Base-by-base conservation (phyloP, 1,284 basidiomycete genomes). In the Afroboletus lepidellus region DNA sequence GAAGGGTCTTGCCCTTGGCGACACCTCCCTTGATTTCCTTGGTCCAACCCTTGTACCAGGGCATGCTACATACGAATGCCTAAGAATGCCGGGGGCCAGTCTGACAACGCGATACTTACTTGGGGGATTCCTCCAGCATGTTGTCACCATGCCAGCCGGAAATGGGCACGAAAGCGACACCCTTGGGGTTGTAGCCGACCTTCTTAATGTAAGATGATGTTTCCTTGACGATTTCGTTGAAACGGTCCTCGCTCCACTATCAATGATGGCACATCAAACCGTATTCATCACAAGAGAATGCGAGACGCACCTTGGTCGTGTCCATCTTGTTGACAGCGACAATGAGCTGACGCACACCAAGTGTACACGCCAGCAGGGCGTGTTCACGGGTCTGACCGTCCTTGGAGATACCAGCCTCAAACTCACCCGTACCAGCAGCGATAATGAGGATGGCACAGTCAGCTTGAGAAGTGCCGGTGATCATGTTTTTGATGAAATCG, bases 401-500 rank as follows among this genome's bases (percentile, higher is more conserved):
- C 88, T 99, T 99, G 79, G 96, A 98, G 85, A 99, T 99, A 94
- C 96, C 96, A 75, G 96, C 96, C 81, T 99, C 97, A 81, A 99
- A 99, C 81, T 99, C 96, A 88, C 96, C 96, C 74, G 91, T 94
- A 83, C 96, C 97, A 77, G 82, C 91, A 69, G 95, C 96, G 69
- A 99, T 99, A 84, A 99, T 98, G 76, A 99, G 94, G 74, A 99
- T 90, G 72, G 94, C 96, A 72, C 96, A 98, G 78, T 98, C 96
- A 74, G 96, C 96, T 85, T 98, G 96, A 70, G 96, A 98, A 72
- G 96, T 99, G 86, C 96, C 96, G 60, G 94, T 98, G 74, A 98
- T 98, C 94, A 98, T 98, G 92, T 98, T 99, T 85, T 99, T 99
- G 87, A 99, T 99, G 81, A 99, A 99, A 76, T 99, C 97, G 89